Evolutionary conservation across 2,329 filamentous ascomycete genomes (phyloP), one percentile per base, ranked within the genome.

Genomic region (Arthrobotrys conoides): DNA sequence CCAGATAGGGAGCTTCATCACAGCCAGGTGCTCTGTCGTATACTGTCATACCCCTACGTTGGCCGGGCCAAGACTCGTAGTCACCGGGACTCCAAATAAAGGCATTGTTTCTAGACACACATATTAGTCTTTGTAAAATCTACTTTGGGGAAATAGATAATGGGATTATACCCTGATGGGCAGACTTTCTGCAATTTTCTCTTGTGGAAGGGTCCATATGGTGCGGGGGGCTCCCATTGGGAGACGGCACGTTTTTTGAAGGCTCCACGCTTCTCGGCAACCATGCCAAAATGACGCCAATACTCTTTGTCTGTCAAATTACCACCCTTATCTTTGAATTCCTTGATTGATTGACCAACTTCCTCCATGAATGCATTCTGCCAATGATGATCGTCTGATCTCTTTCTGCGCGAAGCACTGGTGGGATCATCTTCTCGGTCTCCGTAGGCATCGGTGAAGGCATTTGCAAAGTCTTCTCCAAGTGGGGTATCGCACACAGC

Each of bases 301-400:
- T 71, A 71, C 36, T 71, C 69, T 36, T 63, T 36, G 48, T 71
- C 57, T 18, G 69, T 71, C 69, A 71, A 64, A 46, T 71, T 71
- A 33, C 69, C 69, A n/a, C 69, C 69, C 36, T 57, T 48, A 38
- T 46, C 46, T 57, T 71, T 51, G 48, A 71, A 71, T 30, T 51
- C 48, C 24, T 71, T 65, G 24, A 71, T 65, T 48, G 69, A 48
- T 71, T 71, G 57, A 24, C 59, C 69, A 64, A 71, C 33, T 71
- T 71, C 69, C 59, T 71, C 59, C 69, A 71, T 24, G 18, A 71
- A 71, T 57, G 20, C 59, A n/a, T 44, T 36, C 18, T 65, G 46
- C 69, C 24, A 64, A 57, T 57, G 69, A 48, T 57, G 69, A 24
- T 71, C 46, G 16, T 71, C 69, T 20, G 46, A 65, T 27, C 69